These are phyloP conservation scores for Udeniomyces megalosporus DNA, from an alignment of 768 basidiomycete species.

Conservation along the genomic window DNA sequence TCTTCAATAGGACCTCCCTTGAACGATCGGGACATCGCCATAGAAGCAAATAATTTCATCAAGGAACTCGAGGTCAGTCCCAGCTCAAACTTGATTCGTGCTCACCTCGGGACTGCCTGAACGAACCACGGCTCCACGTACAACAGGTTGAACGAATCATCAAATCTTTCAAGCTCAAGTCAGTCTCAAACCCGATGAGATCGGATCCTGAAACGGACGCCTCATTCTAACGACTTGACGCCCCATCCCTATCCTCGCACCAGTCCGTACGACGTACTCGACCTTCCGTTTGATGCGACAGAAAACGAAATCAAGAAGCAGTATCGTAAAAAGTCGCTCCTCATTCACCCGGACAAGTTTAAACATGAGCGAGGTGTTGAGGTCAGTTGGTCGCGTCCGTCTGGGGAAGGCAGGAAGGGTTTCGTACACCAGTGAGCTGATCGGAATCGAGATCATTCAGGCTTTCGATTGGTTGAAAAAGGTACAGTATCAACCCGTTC, in stretches of 20 bases:
- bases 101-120: too few relatives aligned
- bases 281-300: slow-evolving; percentile 43
- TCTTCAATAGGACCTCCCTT: not conserved
- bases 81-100: not conserved
- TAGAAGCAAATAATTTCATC: slow-evolving; percentile 16
- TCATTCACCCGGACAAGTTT: slow-evolving; percentile 98
- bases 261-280: slow-evolving; percentile 87
- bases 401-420: too few relatives aligned
- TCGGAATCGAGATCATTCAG: too few relatives aligned
- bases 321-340: slow-evolving; percentile 33
- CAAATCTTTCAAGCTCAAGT: slow-evolving; percentile 94
- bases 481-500: too few relatives aligned
- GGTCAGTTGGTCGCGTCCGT: too few relatives aligned
- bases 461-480: slow-evolving; percentile 90
- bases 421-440: too few relatives aligned
- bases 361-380: slow-evolving; percentile 48
- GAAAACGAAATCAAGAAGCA: slow-evolving; percentile 77
- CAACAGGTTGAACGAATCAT: slow-evolving; percentile 57
- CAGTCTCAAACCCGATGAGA: slow-evolving; percentile 20
- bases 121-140: too few relatives aligned
- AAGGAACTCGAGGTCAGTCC: slow-evolving; percentile 16
- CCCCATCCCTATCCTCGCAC: not conserved
- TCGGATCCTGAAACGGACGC: not conserved
- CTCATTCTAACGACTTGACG: not conserved
- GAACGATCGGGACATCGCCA: slow-evolving; percentile 9